A percentile compares a stretch with the other conserved stretches of the same genome.
phyloP scores from a whole-genome alignment of 2,329 filamentous ascomycete genomes.

The Pestalotiopsis sp. region DNA sequence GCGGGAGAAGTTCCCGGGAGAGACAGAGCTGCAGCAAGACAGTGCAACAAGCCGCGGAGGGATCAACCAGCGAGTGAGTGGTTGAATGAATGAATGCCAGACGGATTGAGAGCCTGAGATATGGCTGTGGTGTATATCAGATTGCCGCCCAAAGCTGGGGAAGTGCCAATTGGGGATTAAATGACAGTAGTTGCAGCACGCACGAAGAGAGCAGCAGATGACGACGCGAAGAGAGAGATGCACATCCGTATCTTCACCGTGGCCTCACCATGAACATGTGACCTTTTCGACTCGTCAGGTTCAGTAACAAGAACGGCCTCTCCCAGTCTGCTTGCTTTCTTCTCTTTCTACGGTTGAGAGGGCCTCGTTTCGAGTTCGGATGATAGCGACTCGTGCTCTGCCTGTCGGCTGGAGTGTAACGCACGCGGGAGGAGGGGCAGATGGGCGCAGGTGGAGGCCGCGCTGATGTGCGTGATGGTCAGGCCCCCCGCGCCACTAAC shows the following conservation, averaged over 20 bases:
- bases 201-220: background rate
- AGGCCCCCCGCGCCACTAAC: constrained; percentile 1
- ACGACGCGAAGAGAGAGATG: background rate
- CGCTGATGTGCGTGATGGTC: background rate
- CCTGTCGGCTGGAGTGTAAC: background rate
- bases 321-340: background rate
- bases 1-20: constrained; percentile 4
- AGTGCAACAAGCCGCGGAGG: background rate
- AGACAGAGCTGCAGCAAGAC: background rate
- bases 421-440: background rate
- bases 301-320: background rate
- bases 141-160: constrained; percentile 7
- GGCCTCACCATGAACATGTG: background rate
- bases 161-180: background rate
- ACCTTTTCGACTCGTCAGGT: background rate
- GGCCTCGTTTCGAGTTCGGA: background rate
- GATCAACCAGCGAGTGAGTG: background rate
- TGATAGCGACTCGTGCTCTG: background rate
- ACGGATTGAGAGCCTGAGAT: background rate
- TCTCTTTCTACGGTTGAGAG: background rate
- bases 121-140: background rate
- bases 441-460: constrained; percentile 2
- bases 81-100: background rate
- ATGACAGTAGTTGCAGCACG: too few species aligned
- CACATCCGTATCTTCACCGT: background rate